Evolutionary conservation across 192 early-diverging fungal species (phyloP), one percentile per base, ranked within the genome.

Genomic region (Umbelopsis vinacea): DNA sequence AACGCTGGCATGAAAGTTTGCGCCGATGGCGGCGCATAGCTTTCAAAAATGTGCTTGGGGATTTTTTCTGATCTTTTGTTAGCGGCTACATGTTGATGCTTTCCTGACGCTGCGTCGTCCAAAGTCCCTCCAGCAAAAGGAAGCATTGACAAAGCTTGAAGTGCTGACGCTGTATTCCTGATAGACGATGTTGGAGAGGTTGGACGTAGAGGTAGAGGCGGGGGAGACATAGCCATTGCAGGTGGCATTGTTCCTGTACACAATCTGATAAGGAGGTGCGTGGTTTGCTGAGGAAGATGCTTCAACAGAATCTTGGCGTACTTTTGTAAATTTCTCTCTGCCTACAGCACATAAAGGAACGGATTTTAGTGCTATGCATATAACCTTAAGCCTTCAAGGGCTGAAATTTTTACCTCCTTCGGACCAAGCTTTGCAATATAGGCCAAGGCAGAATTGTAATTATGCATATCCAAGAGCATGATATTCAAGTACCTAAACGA

Each of bases 1-100:
- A 95, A 99, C 29, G 97, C 79, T 47, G 92, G 92, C 85, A 95
- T 90, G 48, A 97, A 95, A n/a, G 78, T 86, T n/a, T 86, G 81
- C 47, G 89, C 85, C 0, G 83, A 83, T 0, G 87, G 87, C 3
- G 82, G 84, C 6, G 69, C 60, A 45, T 88, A 88, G 15, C 75
- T 76, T 9, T 29, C 33, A 37, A 37, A 35, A 19, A 3, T 8
- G 26, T 63, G 57, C 7, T 63, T 63, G 15, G 14, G 8, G 17
- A n/a, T 3, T 17, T 63, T 63, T 7, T 63, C 57, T n/a, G 33
- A 37, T 19, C 33, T 29, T n/a, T 63, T 63, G 14, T 5, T 33
- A 15, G 29, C 33, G 2, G 57, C 57, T 4, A 75, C 71, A 21
- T 35, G 68, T 10, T 43, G 66, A 3, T 77, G 68, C n/a, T 48